These are phyloP conservation scores for Acephala macrosclerotiorum DNA, from an alignment of 2,329 filamentous ascomycete genomes.

Conservation along the genomic window DNA sequence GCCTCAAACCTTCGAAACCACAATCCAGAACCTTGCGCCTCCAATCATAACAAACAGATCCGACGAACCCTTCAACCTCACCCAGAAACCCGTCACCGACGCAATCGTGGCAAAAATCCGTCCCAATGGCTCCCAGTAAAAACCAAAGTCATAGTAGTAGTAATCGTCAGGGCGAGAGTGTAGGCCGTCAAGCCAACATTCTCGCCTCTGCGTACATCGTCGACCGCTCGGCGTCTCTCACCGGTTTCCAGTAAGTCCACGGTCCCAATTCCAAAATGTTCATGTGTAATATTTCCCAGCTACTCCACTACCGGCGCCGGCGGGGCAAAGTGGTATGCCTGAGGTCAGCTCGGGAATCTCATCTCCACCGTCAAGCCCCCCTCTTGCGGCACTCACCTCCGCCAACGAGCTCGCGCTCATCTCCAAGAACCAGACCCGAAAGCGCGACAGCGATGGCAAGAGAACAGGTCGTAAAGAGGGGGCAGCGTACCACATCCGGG, in stretches of 20 bases:
- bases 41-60: slow-evolving; percentile 22
- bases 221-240: slow-evolving; percentile 74
- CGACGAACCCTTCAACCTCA: slow-evolving; percentile 22
- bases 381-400: slow-evolving; percentile 77
- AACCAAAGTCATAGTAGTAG: slow-evolving; percentile 60
- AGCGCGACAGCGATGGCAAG: slow-evolving; percentile 44
- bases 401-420: slow-evolving; percentile 72
- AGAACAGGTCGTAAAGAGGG: slow-evolving; percentile 72
- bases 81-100: slow-evolving; percentile 27
- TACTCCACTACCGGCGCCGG: slow-evolving; percentile 34
- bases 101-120: slow-evolving; percentile 43
- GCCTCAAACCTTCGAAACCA: slow-evolving; percentile 13
- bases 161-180: slow-evolving; percentile 72
- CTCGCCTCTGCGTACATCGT: slow-evolving; percentile 93
- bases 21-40: slow-evolving; percentile 25
- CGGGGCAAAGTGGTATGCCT: slow-evolving; percentile 94
- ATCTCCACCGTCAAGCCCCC: slow-evolving; percentile 87
- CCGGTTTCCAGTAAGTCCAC: slow-evolving; percentile 80
- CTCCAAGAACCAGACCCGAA: slow-evolving; percentile 55
- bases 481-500: slow-evolving; percentile 96
- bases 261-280: too few species aligned
- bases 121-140: slow-evolving; percentile 45
- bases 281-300: too few species aligned
- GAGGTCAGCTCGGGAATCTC: slow-evolving; percentile 85
- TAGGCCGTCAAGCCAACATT: slow-evolving; percentile 70